Conservation (phyloP, 2,329 filamentous ascomycete species). For the Trichoderma semiorbis region DNA sequence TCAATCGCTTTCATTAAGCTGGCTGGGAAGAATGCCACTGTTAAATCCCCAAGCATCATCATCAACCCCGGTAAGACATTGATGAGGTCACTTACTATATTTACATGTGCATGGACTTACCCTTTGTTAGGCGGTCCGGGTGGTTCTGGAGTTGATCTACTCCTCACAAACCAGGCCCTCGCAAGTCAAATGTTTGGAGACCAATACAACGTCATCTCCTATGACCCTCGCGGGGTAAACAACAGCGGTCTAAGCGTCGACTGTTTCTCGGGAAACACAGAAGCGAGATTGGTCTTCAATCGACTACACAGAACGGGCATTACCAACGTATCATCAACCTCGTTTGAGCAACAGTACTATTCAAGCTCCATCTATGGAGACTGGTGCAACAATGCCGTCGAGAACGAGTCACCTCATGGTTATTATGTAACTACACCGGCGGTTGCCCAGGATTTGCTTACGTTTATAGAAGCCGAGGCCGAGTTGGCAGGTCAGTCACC, state of each 20-base stretch:
- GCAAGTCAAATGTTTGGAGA: not conserved
- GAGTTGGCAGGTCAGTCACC: not conserved
- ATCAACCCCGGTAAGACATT: not conserved
- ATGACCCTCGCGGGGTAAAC: not conserved
- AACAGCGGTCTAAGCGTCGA: not conserved
- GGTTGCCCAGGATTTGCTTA: not conserved
- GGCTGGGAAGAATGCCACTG: not conserved
- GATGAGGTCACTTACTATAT: not conserved
- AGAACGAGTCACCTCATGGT: not conserved
- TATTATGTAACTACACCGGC: not conserved
- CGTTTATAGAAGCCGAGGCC: not conserved
- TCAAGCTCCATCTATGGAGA: slow-evolving; percentile 4
- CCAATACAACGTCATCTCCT: not conserved
- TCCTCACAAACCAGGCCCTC: not conserved
- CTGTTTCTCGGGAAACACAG: not conserved
- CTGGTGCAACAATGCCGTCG: not conserved
- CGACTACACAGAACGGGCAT: not conserved
- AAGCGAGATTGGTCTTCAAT: not conserved
- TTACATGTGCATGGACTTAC: not conserved
- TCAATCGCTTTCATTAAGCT: not conserved
- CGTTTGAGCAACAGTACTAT: not conserved
- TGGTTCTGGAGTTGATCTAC: not conserved
- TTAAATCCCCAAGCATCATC: not conserved
- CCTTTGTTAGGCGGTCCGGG: not conserved
- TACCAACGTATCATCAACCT: not conserved